Base-by-base conservation (phyloP, 1,284 basidiomycete genomes). In the Sanghuangporus weigelae region DNA sequence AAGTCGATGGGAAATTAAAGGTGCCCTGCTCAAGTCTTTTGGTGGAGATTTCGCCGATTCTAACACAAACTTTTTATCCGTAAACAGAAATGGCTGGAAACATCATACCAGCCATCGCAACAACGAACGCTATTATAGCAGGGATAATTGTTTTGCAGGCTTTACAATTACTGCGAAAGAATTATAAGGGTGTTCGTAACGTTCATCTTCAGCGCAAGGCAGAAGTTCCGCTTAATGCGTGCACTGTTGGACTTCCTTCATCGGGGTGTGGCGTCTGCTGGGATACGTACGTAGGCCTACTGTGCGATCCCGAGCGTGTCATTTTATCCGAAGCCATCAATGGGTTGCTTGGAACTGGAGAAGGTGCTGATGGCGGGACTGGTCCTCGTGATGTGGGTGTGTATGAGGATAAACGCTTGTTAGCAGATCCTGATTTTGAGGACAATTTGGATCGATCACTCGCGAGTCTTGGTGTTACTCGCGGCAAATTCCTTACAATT, bases 31-130 rank as follows among this genome's bases (percentile, higher is more conserved):
- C 31, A 3, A 31, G 12, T n/a, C 19, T 4, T 19, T 54, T 38
- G 11, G 10, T n/a, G 11, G 12, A 16, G 8, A 26, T 51, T 23
- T 10, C 26, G 48, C 23, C 48, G 19, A 21, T 49, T 10, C 8
- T 49, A 23, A 49, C 3, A 2, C 26, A 31, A 31, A 31, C 26
- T 1, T 54, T 12, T 8, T 3, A 7, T 1, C 35, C 31, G 26
- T 38, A 38, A 38, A 54, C 72, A 95, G 95, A 98, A 78, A 98
- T 98, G 93, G 97, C 97, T 0, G 96, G 97, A 11, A 99, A 99
- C 77, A 99, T 99, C 73, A 98, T 97, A 67, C 97, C 97, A 0
- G 97, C 97, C 1, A 98, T 99, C 69, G 97, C 97, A 1, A 98
- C 97, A 0, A 99, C 97, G 7, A 99, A 99, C 74, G 97, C 97